Evolutionary conservation across 768 basidiomycete species (phyloP).

Genomic region (Pleurotus eryngii): DNA sequence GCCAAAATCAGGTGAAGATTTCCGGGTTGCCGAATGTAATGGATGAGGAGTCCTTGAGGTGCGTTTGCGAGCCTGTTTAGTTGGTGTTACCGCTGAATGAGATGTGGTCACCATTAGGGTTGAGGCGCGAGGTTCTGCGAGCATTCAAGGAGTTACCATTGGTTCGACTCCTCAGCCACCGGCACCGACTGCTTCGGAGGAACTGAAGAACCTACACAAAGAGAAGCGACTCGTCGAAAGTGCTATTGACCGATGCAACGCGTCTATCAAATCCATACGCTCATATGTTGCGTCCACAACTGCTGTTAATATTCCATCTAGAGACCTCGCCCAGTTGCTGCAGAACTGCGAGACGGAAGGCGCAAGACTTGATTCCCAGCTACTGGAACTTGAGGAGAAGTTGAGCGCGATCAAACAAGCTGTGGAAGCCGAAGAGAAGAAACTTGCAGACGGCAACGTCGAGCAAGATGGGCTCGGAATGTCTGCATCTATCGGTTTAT

Average conservation of each 20-base stretch:
- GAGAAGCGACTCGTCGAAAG: constrained; percentile 3
- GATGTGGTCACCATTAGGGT: constrained; percentile 9
- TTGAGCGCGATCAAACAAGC: constrained; percentile 12
- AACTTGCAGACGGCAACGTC: not conserved
- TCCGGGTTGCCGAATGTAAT: constrained; percentile 6
- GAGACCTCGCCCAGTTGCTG: constrained; percentile 13
- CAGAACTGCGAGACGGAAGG: constrained; percentile 14
- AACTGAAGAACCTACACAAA: not conserved
- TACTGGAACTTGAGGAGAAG: constrained; percentile 13
- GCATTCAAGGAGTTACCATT: constrained; percentile 18
- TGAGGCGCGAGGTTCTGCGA: constrained; percentile 19
- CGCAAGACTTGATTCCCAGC: constrained; percentile 10
- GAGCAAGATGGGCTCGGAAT: constrained; percentile 13
- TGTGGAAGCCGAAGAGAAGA: constrained; percentile 6
- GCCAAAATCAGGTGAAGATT: constrained; percentile 10
- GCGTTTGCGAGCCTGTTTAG: not conserved
- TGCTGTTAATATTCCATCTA: constrained; percentile 13
- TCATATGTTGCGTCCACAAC: constrained; percentile 13
- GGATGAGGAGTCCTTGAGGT: constrained; percentile 10
- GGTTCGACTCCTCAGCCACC: constrained; percentile 7
- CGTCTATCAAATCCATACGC: constrained; percentile 14
- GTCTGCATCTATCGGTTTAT: constrained; percentile 17
- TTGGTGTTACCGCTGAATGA: not conserved
- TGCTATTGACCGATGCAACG: constrained; percentile 15
- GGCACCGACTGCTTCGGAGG: constrained; percentile 5